phyloP scores from a whole-genome alignment of 352 stramenopile species.

The Hyaloperonospora brassicae region DNA sequence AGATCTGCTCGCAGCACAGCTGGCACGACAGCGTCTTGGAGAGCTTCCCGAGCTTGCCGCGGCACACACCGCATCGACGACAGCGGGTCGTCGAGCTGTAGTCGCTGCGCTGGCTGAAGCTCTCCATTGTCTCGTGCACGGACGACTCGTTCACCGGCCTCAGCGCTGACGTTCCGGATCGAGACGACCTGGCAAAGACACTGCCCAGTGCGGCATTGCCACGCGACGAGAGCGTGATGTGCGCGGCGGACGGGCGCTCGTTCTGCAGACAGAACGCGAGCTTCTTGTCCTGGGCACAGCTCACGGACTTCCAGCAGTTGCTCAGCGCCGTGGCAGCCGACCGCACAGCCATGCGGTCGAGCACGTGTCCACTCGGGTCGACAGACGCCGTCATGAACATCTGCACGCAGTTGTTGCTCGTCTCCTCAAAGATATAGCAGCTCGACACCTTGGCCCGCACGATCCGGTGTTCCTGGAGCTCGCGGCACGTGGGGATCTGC shows the following conservation, averaged over 20 bases:
- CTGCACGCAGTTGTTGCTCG: constrained; percentile 40
- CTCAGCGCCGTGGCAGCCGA: constrained; percentile 38
- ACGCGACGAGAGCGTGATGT: constrained; percentile 5
- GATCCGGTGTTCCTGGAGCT: constrained; percentile 32
- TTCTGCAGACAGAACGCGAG: constrained; percentile 48
- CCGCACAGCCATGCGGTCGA: constrained; percentile 36
- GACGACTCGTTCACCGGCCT: constrained; percentile 22
- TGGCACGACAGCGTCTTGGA: constrained; percentile 31
- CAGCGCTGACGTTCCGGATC: constrained; percentile 18
- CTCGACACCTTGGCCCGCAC: constrained; percentile 43
- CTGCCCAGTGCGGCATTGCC: constrained; percentile 4
- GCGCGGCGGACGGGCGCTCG: constrained; percentile 19
- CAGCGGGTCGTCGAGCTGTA: constrained; percentile 14
- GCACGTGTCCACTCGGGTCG: constrained; percentile 38
- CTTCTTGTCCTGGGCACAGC: constrained; percentile 64
- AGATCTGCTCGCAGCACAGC: constrained; percentile 38
- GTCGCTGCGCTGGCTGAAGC: constrained; percentile 22
- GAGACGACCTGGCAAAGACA: constrained; percentile 14
- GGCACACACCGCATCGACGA: constrained; percentile 33
- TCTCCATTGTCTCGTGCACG: constrained; percentile 19
- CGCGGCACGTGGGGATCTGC: constrained; percentile 29
- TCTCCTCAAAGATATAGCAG: constrained; percentile 52
- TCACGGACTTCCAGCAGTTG: constrained; percentile 56
- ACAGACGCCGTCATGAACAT: constrained; percentile 55
- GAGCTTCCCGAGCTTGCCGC: constrained; percentile 24